Evolutionary conservation across 768 basidiomycete genomes (phyloP), one percentile per base, ranked within the genome.

Genomic region (Tylopilus cervinicoccineus): DNA sequence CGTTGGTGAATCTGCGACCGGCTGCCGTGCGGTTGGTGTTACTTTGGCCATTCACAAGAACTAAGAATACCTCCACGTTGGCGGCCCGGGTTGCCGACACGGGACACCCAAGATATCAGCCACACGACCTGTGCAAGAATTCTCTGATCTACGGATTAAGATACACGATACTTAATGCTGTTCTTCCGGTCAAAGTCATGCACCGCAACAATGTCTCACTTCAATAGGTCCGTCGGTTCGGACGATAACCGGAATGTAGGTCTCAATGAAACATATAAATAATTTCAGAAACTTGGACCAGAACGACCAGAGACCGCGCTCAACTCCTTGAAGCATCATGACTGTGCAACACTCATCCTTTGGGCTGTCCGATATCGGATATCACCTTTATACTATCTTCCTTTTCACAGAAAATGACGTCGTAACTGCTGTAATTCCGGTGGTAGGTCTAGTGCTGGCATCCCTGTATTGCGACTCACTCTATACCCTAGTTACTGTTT

Each of bases 381-480:
- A 58, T 34, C 50, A 64, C 37, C 47, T 66, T 24, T 60, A 65
- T 38, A 68, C 62, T 19, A 29, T 68, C 24, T 72, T 68, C 45
- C 68, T 74, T 27, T 76, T 77, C 62, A 72, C 68, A 20, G 70
- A 71, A 52, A 71, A 75, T 13, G 77, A 78, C 52, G 66, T 76
- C 51, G 65, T 72, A 46, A 77, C 76, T 0, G 74, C 70, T 4
- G 45, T 78, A 4, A 58, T 78, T 27, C 77, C 77, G 2, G 70
- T 76, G 48, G 77, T 77, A 50, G 51, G 75, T 8, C 6, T 34
- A 17, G n/a, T 17, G 8, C 17, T 19, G n/a, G n/a, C n/a, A n/a
- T n/a, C n/a, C n/a, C n/a, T n/a, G n/a, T n/a, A n/a, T n/a, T n/a
- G n/a, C n/a, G n/a, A n/a, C n/a, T n/a, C n/a, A n/a, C n/a, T n/a